Base-by-base conservation (phyloP, 768 basidiomycete species). In the Rhodocollybia butyracea region DNA sequence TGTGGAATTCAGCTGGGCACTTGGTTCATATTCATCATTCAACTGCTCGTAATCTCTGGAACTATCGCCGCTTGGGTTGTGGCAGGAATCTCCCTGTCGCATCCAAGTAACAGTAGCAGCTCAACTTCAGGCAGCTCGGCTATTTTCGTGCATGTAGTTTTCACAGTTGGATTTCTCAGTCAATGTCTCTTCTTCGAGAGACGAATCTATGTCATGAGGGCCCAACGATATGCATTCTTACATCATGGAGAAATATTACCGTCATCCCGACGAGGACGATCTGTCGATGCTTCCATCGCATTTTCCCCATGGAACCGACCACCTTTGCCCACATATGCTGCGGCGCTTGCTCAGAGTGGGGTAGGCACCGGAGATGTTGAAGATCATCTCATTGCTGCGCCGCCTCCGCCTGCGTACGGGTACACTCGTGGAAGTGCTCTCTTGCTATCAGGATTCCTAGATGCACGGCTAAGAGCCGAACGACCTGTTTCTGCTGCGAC, bases 331-430 rank as follows among this genome's bases (percentile, higher is more conserved):
- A 86, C 85, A 12, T 89, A 89, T 62, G 86, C 85, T 3, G 83
- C 86, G 19, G 80, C 83, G 2, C 71, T 91, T n/a, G 79, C 81
- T 7, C 78, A 86, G 59, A 83, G 81, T 64, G 86, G 87, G 13
- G 76, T 73, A 13, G 86, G 85, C 32, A 89, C 88, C 3, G 88
- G 87, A 39, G 88, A 89, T 66, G 86, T 87, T 26, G 88, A 89
- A 60, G 87, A 88, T 65, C 73, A 81, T 63, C 65, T 79, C 34
- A 89, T 88, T 55, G 87, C 86, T 3, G 77, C 74, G 19, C 76
- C 83, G 3, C 87, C 88, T 1, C 88, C 88, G 6, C 88, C 88
- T 10, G 85, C 85, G n/a, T 89, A 89, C 65, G 88, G 88, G 22
- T 78, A 87, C 60, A 86, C 85, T 19, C 78, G 87, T 46, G 86